These are phyloP conservation scores for Chlorella sp. DNA, from an alignment of 139 green algal species.

Conservation along the genomic window DNA sequence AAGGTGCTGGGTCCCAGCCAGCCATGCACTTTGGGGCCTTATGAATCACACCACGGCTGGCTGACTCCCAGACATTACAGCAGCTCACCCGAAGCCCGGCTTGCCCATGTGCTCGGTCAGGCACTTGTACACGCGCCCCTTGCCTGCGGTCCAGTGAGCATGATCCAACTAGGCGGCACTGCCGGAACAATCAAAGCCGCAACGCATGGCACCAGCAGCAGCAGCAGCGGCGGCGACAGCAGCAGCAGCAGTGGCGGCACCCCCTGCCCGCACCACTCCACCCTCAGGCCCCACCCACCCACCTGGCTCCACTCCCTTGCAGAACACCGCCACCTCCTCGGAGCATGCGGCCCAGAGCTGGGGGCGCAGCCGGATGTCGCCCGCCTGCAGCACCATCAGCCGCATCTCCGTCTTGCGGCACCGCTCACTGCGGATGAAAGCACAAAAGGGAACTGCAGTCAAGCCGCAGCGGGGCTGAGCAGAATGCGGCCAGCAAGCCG, in stretches of 20 bases:
- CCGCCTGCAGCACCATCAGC: conserved; percentile 66
- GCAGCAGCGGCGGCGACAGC: conserved; percentile 13
- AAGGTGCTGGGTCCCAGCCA: too few species aligned
- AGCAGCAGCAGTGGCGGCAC: neutral
- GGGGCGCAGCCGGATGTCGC: conserved; percentile 67
- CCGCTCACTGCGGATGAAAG: neutral
- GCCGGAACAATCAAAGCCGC: conserved; percentile 16
- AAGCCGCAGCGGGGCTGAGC: neutral
- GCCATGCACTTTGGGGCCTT: too few species aligned
- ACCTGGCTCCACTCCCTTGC: conserved; percentile 66
- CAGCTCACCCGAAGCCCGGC: conserved; percentile 65
- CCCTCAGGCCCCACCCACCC: conserved; percentile 8
- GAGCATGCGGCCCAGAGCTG: conserved; percentile 78
- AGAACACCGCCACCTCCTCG: conserved; percentile 74
- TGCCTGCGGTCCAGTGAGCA: too few species aligned
- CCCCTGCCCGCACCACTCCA: conserved; percentile 12
- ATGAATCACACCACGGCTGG: too few species aligned
- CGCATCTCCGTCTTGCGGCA: conserved; percentile 66
- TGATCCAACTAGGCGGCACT: too few species aligned
- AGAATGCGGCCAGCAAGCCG: neutral
- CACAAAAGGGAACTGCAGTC: neutral
- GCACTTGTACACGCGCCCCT: conserved; percentile 73
- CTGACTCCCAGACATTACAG: too few species aligned
- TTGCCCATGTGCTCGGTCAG: conserved; percentile 78
- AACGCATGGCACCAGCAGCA: conserved; percentile 43